Evolutionary conservation across 1,284 basidiomycete genomes (phyloP).

Genomic region (Irpex lacteus): DNA sequence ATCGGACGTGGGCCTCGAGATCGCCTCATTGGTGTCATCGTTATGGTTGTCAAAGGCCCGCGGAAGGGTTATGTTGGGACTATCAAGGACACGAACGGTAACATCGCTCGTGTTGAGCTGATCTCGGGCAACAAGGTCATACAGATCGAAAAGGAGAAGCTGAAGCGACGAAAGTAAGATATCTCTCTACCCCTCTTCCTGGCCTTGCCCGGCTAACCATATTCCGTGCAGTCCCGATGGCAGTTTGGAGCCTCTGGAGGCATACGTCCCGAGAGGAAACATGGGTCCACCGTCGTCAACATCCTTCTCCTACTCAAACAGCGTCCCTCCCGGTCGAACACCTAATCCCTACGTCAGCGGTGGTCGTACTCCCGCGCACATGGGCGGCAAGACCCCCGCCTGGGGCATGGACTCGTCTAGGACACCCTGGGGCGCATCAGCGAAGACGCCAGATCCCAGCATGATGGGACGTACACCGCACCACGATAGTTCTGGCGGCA

Average conservation of each 20-base stretch:
- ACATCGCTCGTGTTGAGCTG: slow-evolving; percentile 87
- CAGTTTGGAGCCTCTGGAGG: slow-evolving; percentile 44
- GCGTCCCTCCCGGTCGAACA: slow-evolving; percentile 23
- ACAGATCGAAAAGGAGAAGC: slow-evolving; percentile 79
- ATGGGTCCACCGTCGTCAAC: slow-evolving; percentile 32
- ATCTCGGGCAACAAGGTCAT: slow-evolving; percentile 90
- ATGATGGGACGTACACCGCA: slow-evolving; percentile 39
- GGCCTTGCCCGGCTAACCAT: background rate
- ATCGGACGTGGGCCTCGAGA: slow-evolving; percentile 78
- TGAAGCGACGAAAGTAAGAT: slow-evolving; percentile 77
- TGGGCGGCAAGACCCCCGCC: slow-evolving; percentile 30
- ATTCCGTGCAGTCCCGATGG: slow-evolving; percentile 48
- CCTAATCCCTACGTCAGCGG: slow-evolving; percentile 33
- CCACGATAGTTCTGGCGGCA: slow-evolving; percentile 39
- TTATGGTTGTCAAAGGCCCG: slow-evolving; percentile 84
- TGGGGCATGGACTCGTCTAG: slow-evolving; percentile 23
- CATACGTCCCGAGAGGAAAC: slow-evolving; percentile 16
- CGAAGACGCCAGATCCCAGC: slow-evolving; percentile 6
- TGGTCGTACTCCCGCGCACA: background rate
- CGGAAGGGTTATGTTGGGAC: slow-evolving; percentile 91
- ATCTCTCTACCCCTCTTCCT: background rate
- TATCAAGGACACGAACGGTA: slow-evolving; percentile 94
- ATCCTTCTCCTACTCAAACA: background rate
- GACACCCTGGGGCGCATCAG: slow-evolving; percentile 2
- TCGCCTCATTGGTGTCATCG: slow-evolving; percentile 77